Evolutionary conservation across 495 filamentous ascomycete species (phyloP), one percentile per base, ranked within the genome.

Genomic region (Xylaria curta): DNA sequence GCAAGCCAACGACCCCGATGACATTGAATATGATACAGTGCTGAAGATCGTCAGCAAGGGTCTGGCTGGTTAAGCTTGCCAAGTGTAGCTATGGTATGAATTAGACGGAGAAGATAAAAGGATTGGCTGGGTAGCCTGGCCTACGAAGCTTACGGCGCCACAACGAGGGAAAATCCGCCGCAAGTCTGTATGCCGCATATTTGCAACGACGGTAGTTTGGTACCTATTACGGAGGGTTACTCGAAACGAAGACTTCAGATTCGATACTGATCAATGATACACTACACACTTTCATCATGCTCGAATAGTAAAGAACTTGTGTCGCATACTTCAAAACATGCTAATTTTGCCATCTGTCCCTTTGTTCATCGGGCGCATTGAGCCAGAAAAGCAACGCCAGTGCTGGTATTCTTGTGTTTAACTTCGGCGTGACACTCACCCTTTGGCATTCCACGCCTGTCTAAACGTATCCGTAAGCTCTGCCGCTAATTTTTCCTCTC

Each of bases 1-100:
- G 76, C 97, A 99, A 86, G 96, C 94, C 83, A 97, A 97, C 82
- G 93, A 97, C 81, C 87, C 87, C 76, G 90, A 92, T 80, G 97
- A 97, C 76, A 92, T 98, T 76, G 94, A 97, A 84, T 92, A 89
- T 83, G 91, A 92, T 74, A 87, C 87, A 71, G 85, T 98, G 76
- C 85, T 97, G 75, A 85, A 84, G 81, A 89, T 91, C 69, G 92
- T 94, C 83, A 92, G 90, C 89, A 95, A 94, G 88, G 92, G 91
- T 66, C 73, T 84, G 53, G 85, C 86, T 10, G 67, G 67, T 60
- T 70, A 70, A 64, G n/a, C 53, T 3, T 64, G 59, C 26, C 19
- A 44, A 24, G 12, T 51, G 21, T 49, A 49, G 74, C 72, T 73
- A 68, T 58, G 71, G 65, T 49, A 66, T 60, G 61, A 66, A 64